Evolutionary conservation across 768 basidiomycete species (phyloP), one percentile per base, ranked within the genome.

Genomic region (Boletus insuetus): DNA sequence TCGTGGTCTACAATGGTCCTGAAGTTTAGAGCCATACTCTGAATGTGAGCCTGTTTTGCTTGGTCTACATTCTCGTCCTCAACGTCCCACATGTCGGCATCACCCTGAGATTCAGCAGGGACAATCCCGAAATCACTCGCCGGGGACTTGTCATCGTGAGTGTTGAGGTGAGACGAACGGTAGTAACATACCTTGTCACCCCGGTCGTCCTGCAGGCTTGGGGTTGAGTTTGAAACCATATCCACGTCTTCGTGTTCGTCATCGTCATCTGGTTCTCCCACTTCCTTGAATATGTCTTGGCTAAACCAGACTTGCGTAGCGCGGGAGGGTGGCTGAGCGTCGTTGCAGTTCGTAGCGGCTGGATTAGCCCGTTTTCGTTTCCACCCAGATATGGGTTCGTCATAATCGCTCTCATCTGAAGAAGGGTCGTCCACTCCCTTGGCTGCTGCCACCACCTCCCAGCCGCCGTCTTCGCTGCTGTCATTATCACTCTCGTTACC

Each of bases 251-350:
- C 64, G 26, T 49, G 31, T 4, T 61, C 68, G 40, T 61, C 61
- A 7, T 64, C 68, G 32, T 73, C 75, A 32, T 62, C 63, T 14
- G 75, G 72, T 40, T 77, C 75, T 11, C 69, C 69, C 34, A 77
- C 66, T 6, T 68, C 79, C 47, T 84, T 80, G 77, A 99, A 99
- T 42, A 97, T 72, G 48, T 89, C 88, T 72, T 97, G 96, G 60
- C 89, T 87, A 74, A 98, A 99, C 97, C 97, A 99, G n/a, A 98
- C 69, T 62, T 87, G 81, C 3, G 94, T 82, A 43, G 85, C 79
- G 44, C 80, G 80, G 61, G 79, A 84, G 1, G 67, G 62, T 19
- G 69, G 58, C 17, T 76, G 75, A 34, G 83, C 24, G 11, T 48
- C 29, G 4, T 10, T 3, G 6, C 31, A 74, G 32, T 78, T 75